phyloP scores from a whole-genome alignment of 163 green algal genomes.

The Volvox carteri region DNA sequence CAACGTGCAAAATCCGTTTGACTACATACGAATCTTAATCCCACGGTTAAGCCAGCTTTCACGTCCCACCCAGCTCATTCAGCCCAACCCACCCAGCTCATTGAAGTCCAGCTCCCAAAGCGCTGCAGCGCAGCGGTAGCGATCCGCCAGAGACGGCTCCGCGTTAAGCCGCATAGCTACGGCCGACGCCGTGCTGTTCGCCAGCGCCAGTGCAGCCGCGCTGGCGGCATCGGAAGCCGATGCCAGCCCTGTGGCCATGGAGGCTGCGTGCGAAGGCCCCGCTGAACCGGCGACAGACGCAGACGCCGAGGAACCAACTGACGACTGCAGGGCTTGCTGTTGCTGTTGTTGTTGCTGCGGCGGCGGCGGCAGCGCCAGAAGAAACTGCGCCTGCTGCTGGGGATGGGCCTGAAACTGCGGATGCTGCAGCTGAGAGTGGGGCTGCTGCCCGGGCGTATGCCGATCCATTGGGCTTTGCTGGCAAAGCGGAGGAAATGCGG shows the following conservation, averaged over 20 bases:
- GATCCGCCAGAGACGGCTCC: conserved; percentile 44
- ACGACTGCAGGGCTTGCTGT: not conserved
- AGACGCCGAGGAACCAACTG: not conserved
- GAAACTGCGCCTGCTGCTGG: not conserved
- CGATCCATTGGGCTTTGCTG: not conserved
- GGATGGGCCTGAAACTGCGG: not conserved
- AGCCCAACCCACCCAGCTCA: conserved; percentile 62
- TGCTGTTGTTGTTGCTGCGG: not conserved
- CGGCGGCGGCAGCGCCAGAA: no score
- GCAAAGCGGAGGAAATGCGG: not conserved
- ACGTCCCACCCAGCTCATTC: no score
- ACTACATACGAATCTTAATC: no score
- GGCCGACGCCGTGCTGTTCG: not conserved
- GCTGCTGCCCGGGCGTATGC: not conserved
- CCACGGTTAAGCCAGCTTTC: no score
- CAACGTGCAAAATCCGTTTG: no score
- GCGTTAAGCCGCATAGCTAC: conserved; percentile 19
- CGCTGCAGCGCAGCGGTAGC: conserved; percentile 66
- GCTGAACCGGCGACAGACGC: not conserved
- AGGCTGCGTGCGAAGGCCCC: conserved; percentile 30
- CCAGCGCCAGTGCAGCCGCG: not conserved
- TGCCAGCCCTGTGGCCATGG: not conserved
- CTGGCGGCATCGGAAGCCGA: not conserved
- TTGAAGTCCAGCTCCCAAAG: conserved; percentile 76
- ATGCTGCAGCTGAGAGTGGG: not conserved